Conservation (phyloP, 768 basidiomycete species). For the Lentinus tigrinus region DNA sequence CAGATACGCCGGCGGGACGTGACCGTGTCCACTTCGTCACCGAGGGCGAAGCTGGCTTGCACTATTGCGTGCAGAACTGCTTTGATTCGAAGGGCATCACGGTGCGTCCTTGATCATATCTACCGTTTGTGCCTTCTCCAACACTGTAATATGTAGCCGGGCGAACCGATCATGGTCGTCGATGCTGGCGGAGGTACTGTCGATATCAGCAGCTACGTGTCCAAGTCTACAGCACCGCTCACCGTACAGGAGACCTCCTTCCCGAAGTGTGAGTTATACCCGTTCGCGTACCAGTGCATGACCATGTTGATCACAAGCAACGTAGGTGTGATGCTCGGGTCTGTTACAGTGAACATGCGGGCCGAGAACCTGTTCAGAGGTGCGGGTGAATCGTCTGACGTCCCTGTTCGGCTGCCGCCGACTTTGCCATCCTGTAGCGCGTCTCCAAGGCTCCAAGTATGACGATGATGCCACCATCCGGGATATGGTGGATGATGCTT, state of each 20-base stretch:
- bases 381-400: not conserved
- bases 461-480: slow-evolving; percentile 32
- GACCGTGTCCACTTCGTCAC: slow-evolving; percentile 54
- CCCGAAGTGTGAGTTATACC: slow-evolving; percentile 29
- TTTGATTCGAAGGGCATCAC: slow-evolving; percentile 29
- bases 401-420: not conserved
- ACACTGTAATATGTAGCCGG: slow-evolving; percentile 29
- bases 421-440: not conserved
- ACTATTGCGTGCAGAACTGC: slow-evolving; percentile 44
- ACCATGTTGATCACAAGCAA: not conserved
- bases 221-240: slow-evolving; percentile 27
- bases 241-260: slow-evolving; percentile 50
- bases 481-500: slow-evolving; percentile 36
- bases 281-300: not conserved
- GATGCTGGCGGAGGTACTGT: slow-evolving; percentile 65
- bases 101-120: slow-evolving; percentile 13
- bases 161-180: slow-evolving; percentile 51
- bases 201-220: slow-evolving; percentile 56
- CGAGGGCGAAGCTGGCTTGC: slow-evolving; percentile 55
- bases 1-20: slow-evolving; percentile 38
- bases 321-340: slow-evolving; percentile 41
- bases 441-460: slow-evolving; percentile 27
- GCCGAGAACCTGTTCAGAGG: slow-evolving; percentile 33
- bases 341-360: slow-evolving; percentile 38
- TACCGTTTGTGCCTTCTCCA: too few species aligned